These are phyloP conservation scores for Crithidia mellificae DNA, from an alignment of 208 protist genomes.

Conservation along the genomic window DNA sequence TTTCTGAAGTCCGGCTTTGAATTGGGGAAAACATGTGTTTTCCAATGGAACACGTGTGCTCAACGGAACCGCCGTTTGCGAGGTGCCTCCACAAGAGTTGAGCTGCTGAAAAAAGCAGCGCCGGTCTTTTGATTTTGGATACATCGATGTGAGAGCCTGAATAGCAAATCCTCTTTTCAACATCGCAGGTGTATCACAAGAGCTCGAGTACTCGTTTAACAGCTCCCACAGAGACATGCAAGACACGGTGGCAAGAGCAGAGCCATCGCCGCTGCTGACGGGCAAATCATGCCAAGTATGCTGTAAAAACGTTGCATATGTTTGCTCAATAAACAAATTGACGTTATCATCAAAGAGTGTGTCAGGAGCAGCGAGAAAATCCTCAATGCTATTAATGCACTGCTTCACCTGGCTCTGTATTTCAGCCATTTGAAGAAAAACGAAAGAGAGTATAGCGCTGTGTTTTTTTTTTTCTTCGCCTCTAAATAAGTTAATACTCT, in stretches of 20 bases:
- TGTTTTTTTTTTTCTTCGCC: no score
- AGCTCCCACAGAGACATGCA: conserved; percentile 87
- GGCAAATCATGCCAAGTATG: conserved; percentile 46
- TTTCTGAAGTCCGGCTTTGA: background rate
- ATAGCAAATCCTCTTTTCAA: conserved; percentile 47
- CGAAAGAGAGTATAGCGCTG: no score
- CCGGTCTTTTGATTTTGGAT: conserved; percentile 77
- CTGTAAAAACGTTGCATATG: conserved; percentile 24
- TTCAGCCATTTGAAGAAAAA: conserved; percentile 22
- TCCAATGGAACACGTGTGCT: conserved; percentile 23
- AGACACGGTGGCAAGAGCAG: conserved; percentile 64
- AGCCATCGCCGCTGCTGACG: conserved; percentile 44
- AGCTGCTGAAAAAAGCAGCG: conserved; percentile 76
- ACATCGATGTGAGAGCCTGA: conserved; percentile 56
- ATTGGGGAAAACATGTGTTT: background rate
- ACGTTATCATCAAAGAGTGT: background rate
- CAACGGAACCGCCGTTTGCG: conserved; percentile 28
- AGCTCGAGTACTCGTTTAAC: conserved; percentile 56
- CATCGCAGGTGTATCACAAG: conserved; percentile 21
- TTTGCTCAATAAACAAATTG: background rate
- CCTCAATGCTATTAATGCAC: conserved; percentile 27
- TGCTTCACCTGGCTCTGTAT: conserved; percentile 30
- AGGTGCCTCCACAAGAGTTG: conserved; percentile 23
- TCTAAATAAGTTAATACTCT: no score
- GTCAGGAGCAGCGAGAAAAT: conserved; percentile 9